A percentile compares a stretch with the other conserved stretches of the same genome.
Conservation (phyloP, 495 filamentous ascomycete genomes). For the Polyplosphaeria fusca region DNA sequence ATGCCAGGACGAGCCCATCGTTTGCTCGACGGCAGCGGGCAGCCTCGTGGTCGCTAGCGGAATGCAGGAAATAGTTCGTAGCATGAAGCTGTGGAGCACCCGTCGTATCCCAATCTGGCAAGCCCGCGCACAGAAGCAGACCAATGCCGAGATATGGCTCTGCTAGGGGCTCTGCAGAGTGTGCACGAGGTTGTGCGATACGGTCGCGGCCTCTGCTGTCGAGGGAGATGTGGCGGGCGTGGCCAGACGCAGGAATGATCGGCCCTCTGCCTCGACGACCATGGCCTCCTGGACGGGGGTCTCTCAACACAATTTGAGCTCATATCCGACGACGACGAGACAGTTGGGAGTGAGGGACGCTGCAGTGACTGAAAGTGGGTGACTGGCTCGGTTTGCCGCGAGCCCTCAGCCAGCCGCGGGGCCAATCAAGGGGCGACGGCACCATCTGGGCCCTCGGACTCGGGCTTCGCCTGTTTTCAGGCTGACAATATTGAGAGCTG, state of each 20-base stretch:
- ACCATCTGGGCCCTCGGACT: conserved; percentile 9
- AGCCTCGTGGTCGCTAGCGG: conserved; percentile 14
- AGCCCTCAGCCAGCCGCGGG: conserved; percentile 7
- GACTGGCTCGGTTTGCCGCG: conserved; percentile 20
- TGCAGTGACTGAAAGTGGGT: not conserved
- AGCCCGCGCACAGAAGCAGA: conserved; percentile 7
- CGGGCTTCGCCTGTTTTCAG: conserved; percentile 1
- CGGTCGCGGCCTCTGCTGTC: not conserved
- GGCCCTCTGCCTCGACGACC: not conserved
- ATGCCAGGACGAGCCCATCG: not conserved
- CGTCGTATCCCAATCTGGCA: conserved; percentile 7
- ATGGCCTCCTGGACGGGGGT: conserved; percentile 1
- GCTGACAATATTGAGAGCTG: conserved; percentile 17
- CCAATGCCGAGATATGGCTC: conserved; percentile 3
- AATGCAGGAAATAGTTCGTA: conserved; percentile 5
- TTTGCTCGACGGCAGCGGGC: not conserved
- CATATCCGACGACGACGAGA: conserved; percentile 16
- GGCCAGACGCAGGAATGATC: not conserved
- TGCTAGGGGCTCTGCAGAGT: not conserved
- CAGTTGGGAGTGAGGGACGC: conserved; percentile 1
- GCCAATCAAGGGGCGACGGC: conserved; percentile 14
- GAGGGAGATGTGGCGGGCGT: not conserved
- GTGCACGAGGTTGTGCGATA: conserved; percentile 7
- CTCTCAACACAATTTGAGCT: conserved; percentile 21
- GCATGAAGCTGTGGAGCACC: not conserved